A percentile compares a stretch with the other conserved stretches of the same genome.
These are phyloP conservation scores for Apostasia ramifera DNA, from an alignment of 106 monocot genomes.

Conservation along the genomic window DNA sequence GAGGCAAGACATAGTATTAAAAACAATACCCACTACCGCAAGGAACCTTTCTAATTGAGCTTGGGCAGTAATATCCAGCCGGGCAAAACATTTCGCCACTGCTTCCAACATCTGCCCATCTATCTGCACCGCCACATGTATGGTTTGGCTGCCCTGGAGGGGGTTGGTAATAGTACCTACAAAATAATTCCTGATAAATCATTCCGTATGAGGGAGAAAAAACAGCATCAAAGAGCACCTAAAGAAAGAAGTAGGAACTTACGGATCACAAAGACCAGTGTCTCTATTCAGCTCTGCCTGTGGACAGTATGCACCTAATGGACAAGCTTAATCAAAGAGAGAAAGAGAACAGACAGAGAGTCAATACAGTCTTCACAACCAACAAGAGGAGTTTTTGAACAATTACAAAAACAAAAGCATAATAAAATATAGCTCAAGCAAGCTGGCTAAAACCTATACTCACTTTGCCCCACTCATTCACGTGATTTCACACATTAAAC, in stretches of 20 bases:
- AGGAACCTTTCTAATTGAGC: constrained; percentile 29
- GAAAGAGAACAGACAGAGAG: background rate
- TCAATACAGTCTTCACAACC: background rate
- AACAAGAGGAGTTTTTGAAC: too few relatives aligned
- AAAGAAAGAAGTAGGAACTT: constrained; percentile 18
- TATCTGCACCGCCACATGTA: constrained; percentile 63
- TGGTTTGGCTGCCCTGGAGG: constrained; percentile 34
- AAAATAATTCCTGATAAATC: constrained; percentile 6
- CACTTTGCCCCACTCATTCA: too few relatives aligned
- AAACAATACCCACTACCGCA: constrained; percentile 52
- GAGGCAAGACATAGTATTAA: constrained; percentile 1
- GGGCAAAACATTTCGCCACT: constrained; percentile 51
- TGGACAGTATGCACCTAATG: constrained; percentile 62
- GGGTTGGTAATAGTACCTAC: constrained; percentile 56
- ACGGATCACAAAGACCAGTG: constrained; percentile 70
- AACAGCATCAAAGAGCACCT: background rate
- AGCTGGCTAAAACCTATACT: too few relatives aligned
- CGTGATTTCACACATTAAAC: too few relatives aligned
- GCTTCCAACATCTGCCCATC: constrained; percentile 43
- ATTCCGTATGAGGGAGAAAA: constrained; percentile 3
- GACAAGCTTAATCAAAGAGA: constrained; percentile 47
- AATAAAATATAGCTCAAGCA: too few relatives aligned
- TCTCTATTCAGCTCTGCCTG: constrained; percentile 28
- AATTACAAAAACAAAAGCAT: too few relatives aligned
- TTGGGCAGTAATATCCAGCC: constrained; percentile 54